These are phyloP conservation scores for Claviceps sorghi DNA, from an alignment of 2,329 filamentous ascomycete species.

Conservation along the genomic window DNA sequence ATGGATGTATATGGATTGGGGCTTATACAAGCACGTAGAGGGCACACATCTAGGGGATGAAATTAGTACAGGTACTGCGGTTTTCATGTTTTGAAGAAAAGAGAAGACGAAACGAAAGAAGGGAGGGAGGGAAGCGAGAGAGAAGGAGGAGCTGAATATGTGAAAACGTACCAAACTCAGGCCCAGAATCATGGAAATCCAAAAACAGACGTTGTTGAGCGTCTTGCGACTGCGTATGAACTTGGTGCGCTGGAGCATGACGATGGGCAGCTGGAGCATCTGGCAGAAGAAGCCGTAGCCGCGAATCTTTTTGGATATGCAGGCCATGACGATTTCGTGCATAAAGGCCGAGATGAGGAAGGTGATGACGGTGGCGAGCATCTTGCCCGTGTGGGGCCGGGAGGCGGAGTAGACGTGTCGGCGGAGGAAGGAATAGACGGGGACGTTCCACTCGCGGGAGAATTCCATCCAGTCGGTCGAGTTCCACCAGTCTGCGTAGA, in stretches of 20 bases:
- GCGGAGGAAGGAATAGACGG: conserved; percentile 87
- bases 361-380: conserved; percentile 71
- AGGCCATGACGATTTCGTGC: conserved; percentile 93
- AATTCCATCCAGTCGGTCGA: conserved; percentile 89
- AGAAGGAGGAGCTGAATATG: neutral
- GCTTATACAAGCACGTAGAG: conserved; percentile 35
- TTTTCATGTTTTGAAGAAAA: neutral
- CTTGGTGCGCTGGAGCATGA: conserved; percentile 72
- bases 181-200: conserved; percentile 82
- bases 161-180: conserved; percentile 53
- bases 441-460: conserved; percentile 92
- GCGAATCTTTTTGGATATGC: conserved; percentile 90
- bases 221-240: conserved; percentile 62
- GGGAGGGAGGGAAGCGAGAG: neutral
- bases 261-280: conserved; percentile 93
- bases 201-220: conserved; percentile 81
- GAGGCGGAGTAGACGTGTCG: conserved; percentile 86
- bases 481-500: conserved; percentile 72
- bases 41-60: conserved; percentile 30
- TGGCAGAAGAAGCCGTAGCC: conserved; percentile 90
- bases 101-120: no score
- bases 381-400: conserved; percentile 58
- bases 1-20: neutral
- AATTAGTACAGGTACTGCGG: conserved; percentile 8
- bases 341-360: conserved; percentile 81